Evolutionary conservation across 331 rosid species (phyloP).

Genomic region (Rhamnella rubrinervis): DNA sequence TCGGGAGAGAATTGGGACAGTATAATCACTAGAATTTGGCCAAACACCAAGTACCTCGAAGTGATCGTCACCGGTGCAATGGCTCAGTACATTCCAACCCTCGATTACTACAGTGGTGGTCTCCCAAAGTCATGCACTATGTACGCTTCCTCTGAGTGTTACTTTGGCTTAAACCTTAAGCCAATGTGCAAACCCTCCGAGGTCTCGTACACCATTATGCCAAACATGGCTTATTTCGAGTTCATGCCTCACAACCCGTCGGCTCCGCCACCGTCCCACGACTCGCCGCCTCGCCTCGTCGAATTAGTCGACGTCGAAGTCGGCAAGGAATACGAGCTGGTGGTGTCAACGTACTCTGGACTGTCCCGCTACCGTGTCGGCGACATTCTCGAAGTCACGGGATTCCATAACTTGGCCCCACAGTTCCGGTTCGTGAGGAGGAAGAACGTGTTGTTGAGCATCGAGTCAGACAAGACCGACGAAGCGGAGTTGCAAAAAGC

Average conservation of each 20-base stretch:
- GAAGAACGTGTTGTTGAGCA: conserved; percentile 79
- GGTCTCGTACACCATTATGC: conserved; percentile 84
- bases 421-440: conserved; percentile 73
- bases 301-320: conserved; percentile 68
- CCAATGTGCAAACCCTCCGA: conserved; percentile 73
- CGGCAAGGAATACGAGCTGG: conserved; percentile 77
- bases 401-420: conserved; percentile 66
- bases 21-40: conserved; percentile 81
- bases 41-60: conserved; percentile 82
- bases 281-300: conserved; percentile 61
- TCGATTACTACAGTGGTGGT: conserved; percentile 71
- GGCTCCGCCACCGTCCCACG: conserved; percentile 36
- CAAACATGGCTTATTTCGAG: conserved; percentile 93
- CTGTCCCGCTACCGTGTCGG: conserved; percentile 84
- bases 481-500: conserved; percentile 84
- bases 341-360: conserved; percentile 77
- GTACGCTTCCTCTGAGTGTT: conserved; percentile 96
- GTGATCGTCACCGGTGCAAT: conserved; percentile 95
- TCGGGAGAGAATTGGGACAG: conserved; percentile 60
- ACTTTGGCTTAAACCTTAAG: conserved; percentile 78
- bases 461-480: conserved; percentile 82
- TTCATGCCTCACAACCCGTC: conserved; percentile 59
- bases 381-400: conserved; percentile 74
- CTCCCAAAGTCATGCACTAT: conserved; percentile 79
- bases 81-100: conserved; percentile 90